These are phyloP conservation scores for Rhizopus microsporus DNA, from an alignment of 371 early-diverging fungal species.

Conservation along the genomic window DNA sequence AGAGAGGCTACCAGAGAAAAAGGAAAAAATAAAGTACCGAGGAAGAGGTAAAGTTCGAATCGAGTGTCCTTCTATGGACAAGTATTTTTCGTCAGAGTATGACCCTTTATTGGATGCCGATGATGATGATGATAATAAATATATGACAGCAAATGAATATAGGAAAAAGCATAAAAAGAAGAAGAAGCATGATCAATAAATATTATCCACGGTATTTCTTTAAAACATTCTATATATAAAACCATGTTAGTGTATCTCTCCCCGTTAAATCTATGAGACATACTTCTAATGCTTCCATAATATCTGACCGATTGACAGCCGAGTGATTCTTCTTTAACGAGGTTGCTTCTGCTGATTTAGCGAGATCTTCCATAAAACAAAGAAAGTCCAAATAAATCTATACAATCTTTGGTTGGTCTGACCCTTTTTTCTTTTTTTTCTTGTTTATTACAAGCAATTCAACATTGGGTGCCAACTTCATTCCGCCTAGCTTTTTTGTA, in stretches of 20 bases:
- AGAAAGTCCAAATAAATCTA: constrained; percentile 12
- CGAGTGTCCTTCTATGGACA: constrained; percentile 64
- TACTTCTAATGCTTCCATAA: constrained; percentile 12
- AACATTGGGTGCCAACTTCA: neutral
- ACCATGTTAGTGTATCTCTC: neutral
- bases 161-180: constrained; percentile 19
- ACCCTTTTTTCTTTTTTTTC: neutral
- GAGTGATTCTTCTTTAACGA: neutral
- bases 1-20: constrained; percentile 6
- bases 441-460: constrained; percentile 6
- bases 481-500: neutral
- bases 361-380: constrained; percentile 13
- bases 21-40: constrained; percentile 19
- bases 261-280: neutral
- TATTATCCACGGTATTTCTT: constrained; percentile 13
- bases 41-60: constrained; percentile 43
- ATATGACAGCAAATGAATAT: constrained; percentile 22
- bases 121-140: constrained; percentile 52
- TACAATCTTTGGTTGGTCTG: neutral
- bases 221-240: constrained; percentile 9
- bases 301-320: neutral
- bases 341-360: constrained; percentile 4
- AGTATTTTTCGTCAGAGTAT: constrained; percentile 69
- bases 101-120: constrained; percentile 69
- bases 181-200: constrained; percentile 13